Base-by-base conservation (phyloP, 495 filamentous ascomycete genomes). In the Parathielavia hyrcaniae region DNA sequence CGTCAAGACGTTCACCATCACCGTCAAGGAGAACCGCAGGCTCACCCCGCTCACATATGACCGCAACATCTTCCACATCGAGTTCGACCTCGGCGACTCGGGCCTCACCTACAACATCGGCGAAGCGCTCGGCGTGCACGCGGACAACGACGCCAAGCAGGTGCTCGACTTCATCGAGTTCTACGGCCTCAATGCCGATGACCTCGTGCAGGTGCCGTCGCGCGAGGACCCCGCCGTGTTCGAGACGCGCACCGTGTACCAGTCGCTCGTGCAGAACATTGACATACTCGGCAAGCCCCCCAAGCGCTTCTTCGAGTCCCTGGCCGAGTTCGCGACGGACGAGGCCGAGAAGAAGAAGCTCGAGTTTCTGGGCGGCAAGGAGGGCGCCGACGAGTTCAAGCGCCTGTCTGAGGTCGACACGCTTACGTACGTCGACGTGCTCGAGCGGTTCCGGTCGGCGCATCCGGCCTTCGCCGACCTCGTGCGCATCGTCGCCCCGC, bases 31-130 rank as follows among this genome's bases (percentile, higher is more conserved):
- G 75, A 96, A 96, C 74, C 86, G 91, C 55, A 81, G 93, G 45
- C 81, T 98, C 46, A 98, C 93, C 0, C 93, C 93, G 19, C 64
- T 71, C 46, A 86, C 86, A 12, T 98, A 98, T 71, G 92, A 96
- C 70, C 89, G 93, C 35, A 97, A 98, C 77, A 97, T 98, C 72
- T 98, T 98, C 86, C 93, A 98, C 76, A 97, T 98, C 62, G 93
- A 98, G 72, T 98, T 98, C 67, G 93, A 97, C 69, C 82, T 97
- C 19, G 91, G 90, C 49, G 75, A 84, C 63, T 93, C 91, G 38
- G 91, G 90, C 45, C 83, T 98, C 57, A 93, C 81, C 22, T 98
- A 98, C 71, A 89, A 95, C 61, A 97, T 98, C 68, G 93, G 93
- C 53, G 95, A 98, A 73, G 93, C 93, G n/a, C 86, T 98, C 11